Percentiles rank a stretch among this genome's conserved stretches.
These are phyloP conservation scores for Starmerella bombicola DNA, from an alignment of 805 yeast genomes.

Conservation along the genomic window DNA sequence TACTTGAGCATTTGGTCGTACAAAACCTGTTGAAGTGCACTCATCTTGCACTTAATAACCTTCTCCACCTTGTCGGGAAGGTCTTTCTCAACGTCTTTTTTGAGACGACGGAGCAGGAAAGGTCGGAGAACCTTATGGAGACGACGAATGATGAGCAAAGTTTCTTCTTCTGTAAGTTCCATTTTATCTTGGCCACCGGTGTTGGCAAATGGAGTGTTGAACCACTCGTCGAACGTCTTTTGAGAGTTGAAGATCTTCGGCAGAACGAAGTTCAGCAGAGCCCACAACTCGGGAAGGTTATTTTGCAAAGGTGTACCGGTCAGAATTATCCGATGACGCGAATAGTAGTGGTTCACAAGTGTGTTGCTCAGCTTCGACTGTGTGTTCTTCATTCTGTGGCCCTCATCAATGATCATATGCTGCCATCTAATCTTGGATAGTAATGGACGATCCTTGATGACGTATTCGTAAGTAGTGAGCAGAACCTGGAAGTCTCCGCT, in stretches of 20 bases:
- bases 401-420: conserved; percentile 97
- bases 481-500: conserved; percentile 79
- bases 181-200: conserved; percentile 94
- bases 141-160: conserved; percentile 83
- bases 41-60: conserved; percentile 87
- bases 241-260: conserved; percentile 96
- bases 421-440: conserved; percentile 77
- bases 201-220: conserved; percentile 92
- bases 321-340: conserved; percentile 75
- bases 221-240: conserved; percentile 96
- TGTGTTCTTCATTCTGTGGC: conserved; percentile 94
- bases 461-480: conserved; percentile 85
- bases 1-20: conserved; percentile 87
- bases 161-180: conserved; percentile 91
- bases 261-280: conserved; percentile 78
- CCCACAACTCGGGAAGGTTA: conserved; percentile 94
- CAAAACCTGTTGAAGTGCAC: conserved; percentile 66
- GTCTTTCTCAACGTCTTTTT: conserved; percentile 94
- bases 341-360: conserved; percentile 66
- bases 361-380: conserved; percentile 79
- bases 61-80: conserved; percentile 91
- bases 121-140: conserved; percentile 93
- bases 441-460: conserved; percentile 77
- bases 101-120: conserved; percentile 81
- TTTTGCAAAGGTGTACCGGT: conserved; percentile 97